Percentiles rank a stretch among this genome's conserved stretches.
These are phyloP conservation scores for Oryza meyeriana DNA, from an alignment of 176 grass and related monocot genomes.

Conservation along the genomic window DNA sequence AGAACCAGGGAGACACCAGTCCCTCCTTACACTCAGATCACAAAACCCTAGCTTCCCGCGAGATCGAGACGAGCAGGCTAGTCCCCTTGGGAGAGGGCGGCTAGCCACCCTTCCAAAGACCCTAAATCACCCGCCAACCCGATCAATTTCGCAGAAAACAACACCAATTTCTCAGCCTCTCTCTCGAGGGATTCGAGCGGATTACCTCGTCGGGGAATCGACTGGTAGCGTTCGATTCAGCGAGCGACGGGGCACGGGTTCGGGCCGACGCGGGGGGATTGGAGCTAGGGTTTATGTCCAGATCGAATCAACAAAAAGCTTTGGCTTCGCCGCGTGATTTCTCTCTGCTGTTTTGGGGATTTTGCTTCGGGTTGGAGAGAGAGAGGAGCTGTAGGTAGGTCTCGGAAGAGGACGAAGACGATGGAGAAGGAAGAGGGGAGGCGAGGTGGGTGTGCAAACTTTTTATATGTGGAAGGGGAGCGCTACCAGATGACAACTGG, in stretches of 20 bases:
- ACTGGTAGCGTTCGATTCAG: neutral
- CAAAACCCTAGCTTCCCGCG: slow-evolving; percentile 35
- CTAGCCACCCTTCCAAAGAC: slow-evolving; percentile 19
- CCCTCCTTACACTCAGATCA: slow-evolving; percentile 21
- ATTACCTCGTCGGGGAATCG: slow-evolving; percentile 30
- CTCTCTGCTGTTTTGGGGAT: slow-evolving; percentile 6
- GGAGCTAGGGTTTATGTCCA: slow-evolving; percentile 10
- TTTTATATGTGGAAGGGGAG: neutral
- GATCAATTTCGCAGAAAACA: slow-evolving; percentile 8
- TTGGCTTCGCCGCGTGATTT: neutral
- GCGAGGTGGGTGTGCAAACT: neutral
- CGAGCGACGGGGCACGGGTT: neutral
- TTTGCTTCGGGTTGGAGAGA: neutral
- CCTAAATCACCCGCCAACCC: slow-evolving; percentile 10
- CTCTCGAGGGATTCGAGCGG: neutral
- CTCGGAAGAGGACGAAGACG: neutral
- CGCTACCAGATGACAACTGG: neutral
- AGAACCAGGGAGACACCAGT: slow-evolving; percentile 45
- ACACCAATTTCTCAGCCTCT: slow-evolving; percentile 4
- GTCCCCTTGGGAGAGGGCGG: neutral
- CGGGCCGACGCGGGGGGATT: neutral
- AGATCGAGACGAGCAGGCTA: slow-evolving; percentile 25
- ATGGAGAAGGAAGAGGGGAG: neutral
- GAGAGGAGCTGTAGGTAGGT: neutral
- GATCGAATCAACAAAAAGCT: neutral